Evolutionary conservation across 176 grass and related monocot species (phyloP).

Genomic region (Juncus effusus): DNA sequence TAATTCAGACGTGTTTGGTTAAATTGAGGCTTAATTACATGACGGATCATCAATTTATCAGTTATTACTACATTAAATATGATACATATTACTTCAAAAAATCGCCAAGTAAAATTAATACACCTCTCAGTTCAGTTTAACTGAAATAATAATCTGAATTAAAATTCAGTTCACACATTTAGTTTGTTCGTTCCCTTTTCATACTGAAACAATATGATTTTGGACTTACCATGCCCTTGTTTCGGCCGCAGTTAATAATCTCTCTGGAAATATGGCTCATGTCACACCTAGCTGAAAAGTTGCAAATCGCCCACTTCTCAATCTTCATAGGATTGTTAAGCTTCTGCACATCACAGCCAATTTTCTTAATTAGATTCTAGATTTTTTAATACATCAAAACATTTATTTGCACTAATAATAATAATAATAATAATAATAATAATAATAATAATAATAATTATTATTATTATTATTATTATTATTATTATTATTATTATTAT

Average conservation of each 20-base stretch:
- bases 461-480: not conserved
- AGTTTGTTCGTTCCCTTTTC: no score
- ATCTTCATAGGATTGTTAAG: constrained; percentile 58
- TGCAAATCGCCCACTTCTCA: constrained; percentile 75
- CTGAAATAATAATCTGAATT: constrained; percentile 11
- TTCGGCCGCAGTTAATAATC: constrained; percentile 69
- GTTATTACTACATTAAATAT: no score
- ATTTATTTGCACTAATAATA: constrained; percentile 31
- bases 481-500: not conserved
- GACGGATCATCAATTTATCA: no score
- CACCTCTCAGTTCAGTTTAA: no score
- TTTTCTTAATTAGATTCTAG: not conserved
- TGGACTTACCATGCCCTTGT: constrained; percentile 85
- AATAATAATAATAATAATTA: no score
- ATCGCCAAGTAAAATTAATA: no score
- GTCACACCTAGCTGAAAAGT: constrained; percentile 90
- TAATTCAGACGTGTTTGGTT: no score
- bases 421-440: no score
- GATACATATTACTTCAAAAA: no score
- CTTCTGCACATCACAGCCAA: constrained; percentile 37
- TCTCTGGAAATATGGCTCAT: constrained; percentile 79
- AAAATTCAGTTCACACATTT: not conserved
- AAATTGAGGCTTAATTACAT: no score
- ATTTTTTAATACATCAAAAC: constrained; percentile 1
- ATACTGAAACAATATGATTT: not conserved